Percentiles rank a stretch among this genome's conserved stretches.
Conservation (phyloP, 2,329 filamentous ascomycete genomes). For the Aspergillus clavatus region DNA sequence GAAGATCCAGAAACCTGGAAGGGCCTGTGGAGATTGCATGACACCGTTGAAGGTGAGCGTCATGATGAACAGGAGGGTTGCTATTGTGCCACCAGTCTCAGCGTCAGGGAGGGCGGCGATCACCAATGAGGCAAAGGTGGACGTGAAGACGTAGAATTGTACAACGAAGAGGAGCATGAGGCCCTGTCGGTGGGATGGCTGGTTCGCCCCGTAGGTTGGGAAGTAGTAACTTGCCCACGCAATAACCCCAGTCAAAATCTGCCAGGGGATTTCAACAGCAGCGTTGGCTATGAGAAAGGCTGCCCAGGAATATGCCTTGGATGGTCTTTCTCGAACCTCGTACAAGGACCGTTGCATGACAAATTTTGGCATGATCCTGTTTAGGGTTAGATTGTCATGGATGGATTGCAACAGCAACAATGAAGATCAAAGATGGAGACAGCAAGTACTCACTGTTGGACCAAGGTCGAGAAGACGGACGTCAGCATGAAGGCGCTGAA, state of each 20-base stretch:
- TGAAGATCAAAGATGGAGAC: constrained; percentile 58
- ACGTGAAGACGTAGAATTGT: constrained; percentile 73
- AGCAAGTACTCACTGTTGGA: constrained; percentile 48
- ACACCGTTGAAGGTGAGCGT: constrained; percentile 70
- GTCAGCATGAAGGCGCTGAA: constrained; percentile 78
- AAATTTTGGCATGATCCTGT: constrained; percentile 69
- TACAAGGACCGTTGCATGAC: constrained; percentile 76
- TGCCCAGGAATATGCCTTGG: constrained; percentile 80
- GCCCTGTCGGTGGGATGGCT: constrained; percentile 63
- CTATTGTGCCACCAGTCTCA: constrained; percentile 70
- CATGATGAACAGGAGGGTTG: constrained; percentile 68
- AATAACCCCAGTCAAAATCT: constrained; percentile 66
- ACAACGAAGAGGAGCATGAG: constrained; percentile 75
- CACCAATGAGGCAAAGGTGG: constrained; percentile 73
- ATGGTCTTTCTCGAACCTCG: constrained; percentile 78
- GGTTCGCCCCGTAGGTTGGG: constrained; percentile 59
- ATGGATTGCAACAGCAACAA: constrained; percentile 2
- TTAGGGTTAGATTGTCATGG: not conserved
- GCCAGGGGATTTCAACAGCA: constrained; percentile 80
- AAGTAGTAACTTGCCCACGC: constrained; percentile 84
- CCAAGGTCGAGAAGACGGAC: constrained; percentile 51
- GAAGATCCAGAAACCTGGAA: constrained; percentile 77
- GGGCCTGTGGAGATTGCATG: constrained; percentile 56
- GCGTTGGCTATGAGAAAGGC: constrained; percentile 81
- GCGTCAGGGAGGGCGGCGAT: constrained; percentile 71